phyloP scores from a whole-genome alignment of 345 rosid genomes.

The Barbarea vulgaris region DNA sequence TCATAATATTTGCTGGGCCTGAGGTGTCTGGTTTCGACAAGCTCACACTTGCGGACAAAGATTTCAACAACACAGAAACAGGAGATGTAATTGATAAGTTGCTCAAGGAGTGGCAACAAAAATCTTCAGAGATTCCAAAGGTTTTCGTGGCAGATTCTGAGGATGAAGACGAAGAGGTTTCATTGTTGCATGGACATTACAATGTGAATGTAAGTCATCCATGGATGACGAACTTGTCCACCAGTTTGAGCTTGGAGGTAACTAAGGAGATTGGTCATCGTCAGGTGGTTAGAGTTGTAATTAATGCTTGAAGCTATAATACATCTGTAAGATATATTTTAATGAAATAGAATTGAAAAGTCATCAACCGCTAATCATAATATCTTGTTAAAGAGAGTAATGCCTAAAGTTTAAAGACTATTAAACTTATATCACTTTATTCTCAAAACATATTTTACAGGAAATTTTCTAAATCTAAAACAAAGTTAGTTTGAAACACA shows the following conservation, averaged over 20 bases:
- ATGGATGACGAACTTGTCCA: slow-evolving; percentile 27
- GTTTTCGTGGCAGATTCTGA: slow-evolving; percentile 14
- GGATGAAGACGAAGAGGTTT: slow-evolving; percentile 40
- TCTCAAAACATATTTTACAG: background rate
- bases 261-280: slow-evolving; percentile 32
- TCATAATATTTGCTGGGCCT: slow-evolving; percentile 69
- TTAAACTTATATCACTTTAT: background rate
- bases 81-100: slow-evolving; percentile 73
- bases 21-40: slow-evolving; percentile 53
- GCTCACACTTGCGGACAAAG: slow-evolving; percentile 47
- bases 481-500: background rate
- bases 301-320: slow-evolving; percentile 2
- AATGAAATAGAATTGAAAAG: background rate
- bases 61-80: slow-evolving; percentile 51
- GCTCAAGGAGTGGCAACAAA: slow-evolving; percentile 53
- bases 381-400: background rate
- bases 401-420: background rate
- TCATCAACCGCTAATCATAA: background rate
- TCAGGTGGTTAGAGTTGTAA: slow-evolving; percentile 30
- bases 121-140: background rate
- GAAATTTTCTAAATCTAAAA: background rate
- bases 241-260: slow-evolving; percentile 40
- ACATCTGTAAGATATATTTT: background rate
- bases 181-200: slow-evolving; percentile 64
- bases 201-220: slow-evolving; percentile 46